phyloP scores from a whole-genome alignment of 495 filamentous ascomycete genomes.

The Glonium stellatum region DNA sequence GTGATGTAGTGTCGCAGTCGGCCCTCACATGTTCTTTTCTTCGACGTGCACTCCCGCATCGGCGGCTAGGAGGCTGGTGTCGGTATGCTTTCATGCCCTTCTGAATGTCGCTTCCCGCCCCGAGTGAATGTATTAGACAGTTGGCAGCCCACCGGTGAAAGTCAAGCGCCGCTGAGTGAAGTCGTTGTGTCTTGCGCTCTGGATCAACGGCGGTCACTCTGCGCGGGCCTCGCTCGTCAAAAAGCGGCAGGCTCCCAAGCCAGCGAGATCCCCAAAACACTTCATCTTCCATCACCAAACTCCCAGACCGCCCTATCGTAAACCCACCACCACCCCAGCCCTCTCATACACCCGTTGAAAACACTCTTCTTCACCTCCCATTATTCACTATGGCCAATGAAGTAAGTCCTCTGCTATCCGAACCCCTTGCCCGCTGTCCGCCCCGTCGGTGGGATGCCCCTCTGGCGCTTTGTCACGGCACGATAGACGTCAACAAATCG shows the following conservation, averaged over 20 bases:
- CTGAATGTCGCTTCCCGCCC: too few species aligned
- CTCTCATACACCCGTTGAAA: not conserved
- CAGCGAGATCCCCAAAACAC: not conserved
- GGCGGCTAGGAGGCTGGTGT: too few species aligned
- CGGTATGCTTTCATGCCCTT: too few species aligned
- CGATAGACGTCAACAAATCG: conserved; percentile 19
- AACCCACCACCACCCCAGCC: conserved; percentile 2
- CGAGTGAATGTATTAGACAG: too few species aligned
- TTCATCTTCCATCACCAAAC: not conserved
- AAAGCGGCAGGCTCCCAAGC: conserved; percentile 10
- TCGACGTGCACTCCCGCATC: too few species aligned
- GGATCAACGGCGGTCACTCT: conserved; percentile 3
- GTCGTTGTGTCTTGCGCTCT: conserved; percentile 5
- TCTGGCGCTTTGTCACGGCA: conserved; percentile 13
- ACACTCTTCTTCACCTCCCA: not conserved
- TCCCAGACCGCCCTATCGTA: conserved; percentile 1
- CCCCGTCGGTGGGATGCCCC: conserved; percentile 11
- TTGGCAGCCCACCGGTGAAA: too few species aligned
- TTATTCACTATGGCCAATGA: conserved; percentile 32
- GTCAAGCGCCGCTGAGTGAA: not conserved
- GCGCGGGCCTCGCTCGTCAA: conserved; percentile 7
- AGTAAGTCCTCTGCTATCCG: conserved; percentile 29
- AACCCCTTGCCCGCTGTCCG: conserved; percentile 5
- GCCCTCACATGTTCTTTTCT: not conserved
- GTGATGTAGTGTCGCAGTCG: not conserved